Evolutionary conservation across 2,329 filamentous ascomycete species (phyloP).

Genomic region (Teratosphaeriaceae sp.): DNA sequence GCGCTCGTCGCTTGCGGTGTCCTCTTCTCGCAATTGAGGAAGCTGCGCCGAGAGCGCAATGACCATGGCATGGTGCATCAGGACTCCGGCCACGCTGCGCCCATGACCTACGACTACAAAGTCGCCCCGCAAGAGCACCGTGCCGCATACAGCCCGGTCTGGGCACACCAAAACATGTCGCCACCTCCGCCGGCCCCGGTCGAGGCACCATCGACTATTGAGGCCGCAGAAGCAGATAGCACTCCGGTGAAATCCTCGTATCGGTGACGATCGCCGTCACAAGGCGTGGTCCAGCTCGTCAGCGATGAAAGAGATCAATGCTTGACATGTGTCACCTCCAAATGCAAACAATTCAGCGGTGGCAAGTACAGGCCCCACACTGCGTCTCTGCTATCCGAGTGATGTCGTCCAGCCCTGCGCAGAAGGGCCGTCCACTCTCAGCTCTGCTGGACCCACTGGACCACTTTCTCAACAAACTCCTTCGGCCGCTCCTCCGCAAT

Average conservation of each 20-base stretch:
- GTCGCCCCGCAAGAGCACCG: neutral
- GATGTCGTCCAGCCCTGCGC: too few relatives aligned
- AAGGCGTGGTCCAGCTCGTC: too few relatives aligned
- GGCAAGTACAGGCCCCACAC: too few relatives aligned
- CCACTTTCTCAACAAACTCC: conserved; percentile 29
- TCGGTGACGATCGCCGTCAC: neutral
- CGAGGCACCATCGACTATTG: conserved; percentile 10
- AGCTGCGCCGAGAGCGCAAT: neutral
- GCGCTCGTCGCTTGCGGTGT: conserved; percentile 10
- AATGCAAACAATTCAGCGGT: too few relatives aligned
- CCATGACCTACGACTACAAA: neutral
- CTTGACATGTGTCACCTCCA: too few relatives aligned
- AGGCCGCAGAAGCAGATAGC: conserved; percentile 11
- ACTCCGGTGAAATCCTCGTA: neutral
- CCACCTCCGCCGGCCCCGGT: neutral
- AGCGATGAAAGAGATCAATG: too few relatives aligned
- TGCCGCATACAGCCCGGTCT: neutral
- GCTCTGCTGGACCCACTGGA: conserved; percentile 21
- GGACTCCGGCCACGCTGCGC: neutral
- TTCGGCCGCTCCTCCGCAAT: conserved; percentile 35
- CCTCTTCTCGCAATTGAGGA: conserved; percentile 8
- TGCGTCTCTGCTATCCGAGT: too few relatives aligned
- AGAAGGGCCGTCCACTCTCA: too few relatives aligned
- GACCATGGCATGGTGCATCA: neutral
- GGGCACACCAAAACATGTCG: neutral